These are phyloP conservation scores for Xylariales sp. DNA, from an alignment of 2,329 filamentous ascomycete species.

Conservation along the genomic window DNA sequence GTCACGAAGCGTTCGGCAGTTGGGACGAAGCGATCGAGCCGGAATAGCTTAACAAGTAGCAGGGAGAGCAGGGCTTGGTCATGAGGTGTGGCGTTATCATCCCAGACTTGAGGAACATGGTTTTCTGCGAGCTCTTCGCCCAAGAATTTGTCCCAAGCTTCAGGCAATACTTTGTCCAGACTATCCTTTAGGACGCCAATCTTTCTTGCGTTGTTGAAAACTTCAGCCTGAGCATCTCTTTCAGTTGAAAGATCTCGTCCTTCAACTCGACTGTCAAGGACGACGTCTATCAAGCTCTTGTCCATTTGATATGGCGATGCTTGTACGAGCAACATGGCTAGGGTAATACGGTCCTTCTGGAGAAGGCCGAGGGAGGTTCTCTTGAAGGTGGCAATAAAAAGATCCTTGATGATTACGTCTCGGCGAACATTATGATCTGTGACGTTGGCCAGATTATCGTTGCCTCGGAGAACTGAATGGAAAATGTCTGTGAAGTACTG, in stretches of 20 bases:
- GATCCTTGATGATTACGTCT: conserved; percentile 83
- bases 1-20: conserved; percentile 86
- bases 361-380: conserved; percentile 89
- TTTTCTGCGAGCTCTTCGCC: conserved; percentile 83
- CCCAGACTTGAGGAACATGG: conserved; percentile 73
- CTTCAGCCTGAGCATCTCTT: conserved; percentile 58
- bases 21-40: conserved; percentile 92
- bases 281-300: conserved; percentile 77
- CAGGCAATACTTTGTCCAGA: conserved; percentile 56
- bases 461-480: conserved; percentile 80
- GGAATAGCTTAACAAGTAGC: conserved; percentile 88
- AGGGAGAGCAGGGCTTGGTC: conserved; percentile 81
- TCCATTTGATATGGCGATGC: conserved; percentile 82
- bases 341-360: conserved; percentile 89
- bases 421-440: conserved; percentile 75
- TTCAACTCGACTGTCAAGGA: conserved; percentile 73
- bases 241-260: conserved; percentile 76
- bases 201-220: conserved; percentile 63
- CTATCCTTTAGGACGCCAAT: conserved; percentile 70
- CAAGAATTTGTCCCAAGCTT: conserved; percentile 78
- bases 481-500: conserved; percentile 99
- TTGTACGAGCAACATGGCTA: conserved; percentile 92
- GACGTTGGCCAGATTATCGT: conserved; percentile 66
- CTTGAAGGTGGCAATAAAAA: conserved; percentile 89
- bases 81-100: conserved; percentile 55